Conservation (phyloP, 805 yeast species). For the Zygoascus tannicola region DNA sequence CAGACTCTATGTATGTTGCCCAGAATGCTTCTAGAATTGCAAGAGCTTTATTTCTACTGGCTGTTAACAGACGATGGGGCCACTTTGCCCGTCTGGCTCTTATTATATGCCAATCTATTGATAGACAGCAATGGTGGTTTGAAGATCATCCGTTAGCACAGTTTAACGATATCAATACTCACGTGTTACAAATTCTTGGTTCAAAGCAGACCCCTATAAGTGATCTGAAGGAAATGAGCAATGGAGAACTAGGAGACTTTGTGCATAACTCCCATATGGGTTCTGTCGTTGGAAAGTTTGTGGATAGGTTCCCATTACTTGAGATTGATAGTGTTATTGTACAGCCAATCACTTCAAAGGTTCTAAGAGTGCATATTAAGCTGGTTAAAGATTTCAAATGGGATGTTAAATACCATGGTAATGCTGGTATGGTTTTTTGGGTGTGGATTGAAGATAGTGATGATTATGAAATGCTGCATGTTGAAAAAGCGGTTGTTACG, state of each 20-base stretch:
- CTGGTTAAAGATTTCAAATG: conserved; percentile 74
- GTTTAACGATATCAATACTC: conserved; percentile 39
- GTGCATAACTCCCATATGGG: conserved; percentile 81
- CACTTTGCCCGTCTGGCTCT: conserved; percentile 61
- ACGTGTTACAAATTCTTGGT: conserved; percentile 51
- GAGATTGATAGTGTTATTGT: conserved; percentile 62
- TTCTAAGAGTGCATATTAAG: conserved; percentile 66
- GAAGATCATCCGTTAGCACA: conserved; percentile 80
- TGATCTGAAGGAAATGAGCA: conserved; percentile 57
- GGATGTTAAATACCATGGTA: conserved; percentile 75
- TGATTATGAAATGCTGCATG: conserved; percentile 62
- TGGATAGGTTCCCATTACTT: conserved; percentile 68
- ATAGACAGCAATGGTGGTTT: conserved; percentile 77
- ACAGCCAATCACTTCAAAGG: conserved; percentile 80
- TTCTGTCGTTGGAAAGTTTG: conserved; percentile 42
- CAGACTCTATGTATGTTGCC: conserved; percentile 89
- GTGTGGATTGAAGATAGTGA: conserved; percentile 82
- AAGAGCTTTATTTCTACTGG: conserved; percentile 80
- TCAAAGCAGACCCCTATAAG: conserved; percentile 34
- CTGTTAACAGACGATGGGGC: conserved; percentile 90
- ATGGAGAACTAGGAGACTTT: conserved; percentile 77
- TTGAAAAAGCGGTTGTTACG: conserved; percentile 67
- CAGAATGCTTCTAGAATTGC: conserved; percentile 92
- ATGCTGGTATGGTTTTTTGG: conserved; percentile 74
- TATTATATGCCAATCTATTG: conserved; percentile 78